Evolutionary conservation across 164 flowering plant genomes (phyloP).

Genomic region (Santalum album): DNA sequence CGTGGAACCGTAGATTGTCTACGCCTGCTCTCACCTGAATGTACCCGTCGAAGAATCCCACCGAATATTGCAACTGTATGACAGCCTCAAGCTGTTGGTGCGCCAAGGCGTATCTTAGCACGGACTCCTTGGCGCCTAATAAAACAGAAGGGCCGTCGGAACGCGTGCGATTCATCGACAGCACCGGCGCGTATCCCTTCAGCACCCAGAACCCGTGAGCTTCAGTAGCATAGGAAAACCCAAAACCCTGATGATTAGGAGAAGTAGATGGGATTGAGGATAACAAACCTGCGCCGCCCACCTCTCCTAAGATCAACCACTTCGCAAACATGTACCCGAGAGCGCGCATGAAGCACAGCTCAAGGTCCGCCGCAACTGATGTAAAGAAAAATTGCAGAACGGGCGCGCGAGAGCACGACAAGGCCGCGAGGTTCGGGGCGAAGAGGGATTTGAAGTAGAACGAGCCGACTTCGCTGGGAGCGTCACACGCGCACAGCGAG

Average conservation of each 20-base stretch:
- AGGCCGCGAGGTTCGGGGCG: slow-evolving; percentile 35
- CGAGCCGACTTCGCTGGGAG: slow-evolving; percentile 63
- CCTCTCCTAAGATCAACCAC: slow-evolving; percentile 43
- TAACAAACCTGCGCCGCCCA: slow-evolving; percentile 36
- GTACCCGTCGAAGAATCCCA: slow-evolving; percentile 27
- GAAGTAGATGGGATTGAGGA: slow-evolving; percentile 16
- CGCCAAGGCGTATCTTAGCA: slow-evolving; percentile 59
- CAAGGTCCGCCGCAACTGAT: slow-evolving; percentile 63
- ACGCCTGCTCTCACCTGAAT: slow-evolving; percentile 60
- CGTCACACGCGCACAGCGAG: slow-evolving; percentile 71
- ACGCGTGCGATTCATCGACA: slow-evolving; percentile 37
- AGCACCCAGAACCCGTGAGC: slow-evolving; percentile 64
- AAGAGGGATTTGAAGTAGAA: slow-evolving; percentile 48
- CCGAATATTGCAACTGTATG: slow-evolving; percentile 63
- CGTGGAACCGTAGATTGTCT: slow-evolving; percentile 71
- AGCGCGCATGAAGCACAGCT: slow-evolving; percentile 67
- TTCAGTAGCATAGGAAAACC: slow-evolving; percentile 61
- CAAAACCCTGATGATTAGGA: slow-evolving; percentile 9
- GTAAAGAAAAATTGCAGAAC: slow-evolving; percentile 44
- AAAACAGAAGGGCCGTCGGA: slow-evolving; percentile 10
- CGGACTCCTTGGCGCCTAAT: slow-evolving; percentile 50
- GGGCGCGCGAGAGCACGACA: slow-evolving; percentile 29
- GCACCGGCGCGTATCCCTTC: slow-evolving; percentile 58
- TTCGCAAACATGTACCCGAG: slow-evolving; percentile 69
- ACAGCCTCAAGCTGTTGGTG: slow-evolving; percentile 84